These are phyloP conservation scores for Talaromyces piceae DNA, from an alignment of 2,329 filamentous ascomycete species.

Conservation along the genomic window DNA sequence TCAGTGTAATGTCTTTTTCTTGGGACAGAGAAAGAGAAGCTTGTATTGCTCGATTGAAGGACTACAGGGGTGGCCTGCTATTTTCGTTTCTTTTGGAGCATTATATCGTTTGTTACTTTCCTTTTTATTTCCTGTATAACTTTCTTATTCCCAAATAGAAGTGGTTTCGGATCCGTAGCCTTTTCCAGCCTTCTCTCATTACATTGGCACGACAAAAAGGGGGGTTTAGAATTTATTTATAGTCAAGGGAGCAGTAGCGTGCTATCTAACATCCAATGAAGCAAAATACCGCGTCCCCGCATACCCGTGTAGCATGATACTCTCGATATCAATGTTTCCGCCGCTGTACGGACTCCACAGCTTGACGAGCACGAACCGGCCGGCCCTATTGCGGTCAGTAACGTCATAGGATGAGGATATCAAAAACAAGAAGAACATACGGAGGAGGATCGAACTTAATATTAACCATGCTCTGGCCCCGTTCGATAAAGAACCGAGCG, in stretches of 20 bases:
- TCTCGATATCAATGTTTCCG: constrained; percentile 83
- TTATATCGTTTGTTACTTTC: background rate
- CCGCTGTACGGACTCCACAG: constrained; percentile 74
- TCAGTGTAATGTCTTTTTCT: too few relatives aligned
- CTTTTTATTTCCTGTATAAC: constrained; percentile 3
- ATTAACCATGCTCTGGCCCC: constrained; percentile 74
- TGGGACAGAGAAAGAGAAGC: too few relatives aligned
- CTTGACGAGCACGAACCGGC: constrained; percentile 78
- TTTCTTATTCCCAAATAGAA: constrained; percentile 3
- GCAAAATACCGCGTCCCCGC: constrained; percentile 82
- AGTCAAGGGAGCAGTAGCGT: too few relatives aligned
- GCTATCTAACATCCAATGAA: constrained; percentile 52
- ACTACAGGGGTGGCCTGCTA: too few relatives aligned
- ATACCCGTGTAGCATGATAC: constrained; percentile 73
- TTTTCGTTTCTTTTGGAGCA: too few relatives aligned
- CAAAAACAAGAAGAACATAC: constrained; percentile 20
- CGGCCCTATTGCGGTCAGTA: constrained; percentile 44
- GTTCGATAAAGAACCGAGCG: constrained; percentile 76
- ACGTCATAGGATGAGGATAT: background rate
- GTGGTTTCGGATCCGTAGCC: too few relatives aligned
- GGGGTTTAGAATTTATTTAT: too few relatives aligned
- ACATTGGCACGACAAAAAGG: too few relatives aligned
- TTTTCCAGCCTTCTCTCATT: too few relatives aligned
- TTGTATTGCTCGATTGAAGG: too few relatives aligned
- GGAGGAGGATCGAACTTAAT: constrained; percentile 59